Conservation (phyloP, 148 eudicot species). For the Cornus suecica region DNA sequence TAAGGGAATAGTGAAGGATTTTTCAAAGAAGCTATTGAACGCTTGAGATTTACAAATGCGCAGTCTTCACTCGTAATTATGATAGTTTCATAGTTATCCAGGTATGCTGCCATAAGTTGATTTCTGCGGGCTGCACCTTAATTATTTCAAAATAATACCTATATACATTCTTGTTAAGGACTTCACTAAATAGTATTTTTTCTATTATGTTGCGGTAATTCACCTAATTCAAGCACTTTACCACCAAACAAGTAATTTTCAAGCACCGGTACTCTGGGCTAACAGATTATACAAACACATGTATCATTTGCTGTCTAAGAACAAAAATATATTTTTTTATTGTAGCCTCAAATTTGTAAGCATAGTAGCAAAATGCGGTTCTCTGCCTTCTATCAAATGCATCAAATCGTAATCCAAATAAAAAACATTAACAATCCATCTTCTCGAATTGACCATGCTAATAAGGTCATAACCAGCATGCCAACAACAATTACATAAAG, state of each 20-base stretch:
- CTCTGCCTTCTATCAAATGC: not conserved
- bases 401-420: not conserved
- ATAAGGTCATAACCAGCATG: not conserved
- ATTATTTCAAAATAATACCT: not conserved
- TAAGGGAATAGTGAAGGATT: not conserved
- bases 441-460: not conserved
- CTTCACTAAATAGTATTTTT: not conserved
- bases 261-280: not conserved
- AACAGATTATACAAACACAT: not conserved
- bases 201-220: not conserved
- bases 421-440: too few species aligned
- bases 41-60: not conserved
- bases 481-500: not conserved
- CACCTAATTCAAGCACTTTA: not conserved
- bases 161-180: not conserved
- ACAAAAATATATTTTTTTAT: too few species aligned
- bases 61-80: not conserved
- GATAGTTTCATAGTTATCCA: not conserved
- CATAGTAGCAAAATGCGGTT: too few species aligned
- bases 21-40: not conserved
- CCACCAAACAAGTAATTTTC: too few species aligned
- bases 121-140: not conserved
- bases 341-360: not conserved
- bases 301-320: not conserved
- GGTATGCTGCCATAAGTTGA: not conserved